Evolutionary conservation across 2,329 filamentous ascomycete genomes (phyloP).

Genomic region (Nothophoma quercina): DNA sequence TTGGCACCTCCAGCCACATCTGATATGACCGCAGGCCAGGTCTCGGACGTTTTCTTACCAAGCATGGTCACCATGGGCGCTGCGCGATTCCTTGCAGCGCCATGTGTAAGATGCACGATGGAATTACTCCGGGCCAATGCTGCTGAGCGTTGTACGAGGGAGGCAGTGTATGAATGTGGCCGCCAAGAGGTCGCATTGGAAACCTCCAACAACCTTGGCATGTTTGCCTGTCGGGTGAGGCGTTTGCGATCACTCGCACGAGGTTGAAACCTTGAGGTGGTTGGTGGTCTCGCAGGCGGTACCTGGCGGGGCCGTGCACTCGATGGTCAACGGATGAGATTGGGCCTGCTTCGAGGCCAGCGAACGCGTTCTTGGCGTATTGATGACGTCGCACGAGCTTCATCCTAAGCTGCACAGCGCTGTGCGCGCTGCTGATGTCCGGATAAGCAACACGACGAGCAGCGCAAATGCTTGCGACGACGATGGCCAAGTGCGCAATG

Average conservation of each 20-base stretch:
- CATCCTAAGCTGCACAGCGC: neutral
- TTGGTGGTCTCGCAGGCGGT: slow-evolving; percentile 7
- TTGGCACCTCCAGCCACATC: neutral
- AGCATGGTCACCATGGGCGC: neutral
- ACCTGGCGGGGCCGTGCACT: slow-evolving; percentile 10
- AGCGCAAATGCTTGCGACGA: slow-evolving; percentile 6
- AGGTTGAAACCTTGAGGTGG: neutral
- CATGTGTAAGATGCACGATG: slow-evolving; percentile 1
- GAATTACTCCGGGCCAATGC: slow-evolving; percentile 11
- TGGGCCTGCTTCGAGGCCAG: slow-evolving; percentile 6
- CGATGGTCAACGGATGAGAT: slow-evolving; percentile 3
- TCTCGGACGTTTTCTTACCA: neutral
- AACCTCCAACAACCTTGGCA: slow-evolving; percentile 1
- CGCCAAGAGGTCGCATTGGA: neutral
- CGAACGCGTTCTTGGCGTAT: slow-evolving; percentile 2
- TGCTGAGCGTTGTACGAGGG: slow-evolving; percentile 1
- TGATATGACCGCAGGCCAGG: neutral
- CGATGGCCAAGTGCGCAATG: slow-evolving; percentile 2
- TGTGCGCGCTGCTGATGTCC: slow-evolving; percentile 6
- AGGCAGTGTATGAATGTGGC: slow-evolving; percentile 3
- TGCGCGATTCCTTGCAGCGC: slow-evolving; percentile 5
- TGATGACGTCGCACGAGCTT: slow-evolving; percentile 4
- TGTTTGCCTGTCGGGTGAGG: slow-evolving; percentile 2
- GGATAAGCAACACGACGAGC: slow-evolving; percentile 5
- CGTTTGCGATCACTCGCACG: neutral